A percentile compares a stretch with the other conserved stretches of the same genome.
Conservation (phyloP, 1,284 basidiomycete genomes). For the Naganishia cerealis region DNA sequence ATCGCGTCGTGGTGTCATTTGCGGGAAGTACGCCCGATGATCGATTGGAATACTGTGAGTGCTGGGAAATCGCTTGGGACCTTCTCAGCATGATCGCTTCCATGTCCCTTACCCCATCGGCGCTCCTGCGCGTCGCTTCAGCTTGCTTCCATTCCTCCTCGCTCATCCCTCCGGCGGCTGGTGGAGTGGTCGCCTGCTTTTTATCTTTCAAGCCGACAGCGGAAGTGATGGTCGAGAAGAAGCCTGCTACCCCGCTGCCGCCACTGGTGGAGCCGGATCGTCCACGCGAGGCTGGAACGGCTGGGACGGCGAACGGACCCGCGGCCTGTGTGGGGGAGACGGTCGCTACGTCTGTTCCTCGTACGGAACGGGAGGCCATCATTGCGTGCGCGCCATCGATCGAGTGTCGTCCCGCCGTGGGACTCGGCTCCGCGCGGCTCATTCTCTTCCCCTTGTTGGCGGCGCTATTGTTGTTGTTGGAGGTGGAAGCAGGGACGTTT, state of each 20-base stretch:
- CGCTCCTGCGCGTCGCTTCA: constrained; percentile 44
- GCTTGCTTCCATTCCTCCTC: constrained; percentile 46
- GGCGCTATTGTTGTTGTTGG: not conserved
- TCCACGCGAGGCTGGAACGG: constrained; percentile 40
- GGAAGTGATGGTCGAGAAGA: constrained; percentile 38
- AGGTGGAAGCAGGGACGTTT: constrained; percentile 12
- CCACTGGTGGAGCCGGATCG: not conserved
- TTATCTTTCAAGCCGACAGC: constrained; percentile 43
- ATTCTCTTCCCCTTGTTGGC: not conserved
- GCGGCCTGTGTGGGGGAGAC: constrained; percentile 68
- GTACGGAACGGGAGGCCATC: constrained; percentile 55
- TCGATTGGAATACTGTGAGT: constrained; percentile 21
- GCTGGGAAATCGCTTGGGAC: constrained; percentile 31
- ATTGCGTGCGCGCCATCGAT: constrained; percentile 54
- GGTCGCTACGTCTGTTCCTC: constrained; percentile 46
- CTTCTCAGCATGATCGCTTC: constrained; percentile 44
- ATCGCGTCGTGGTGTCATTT: not conserved
- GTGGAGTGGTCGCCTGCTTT: constrained; percentile 22
- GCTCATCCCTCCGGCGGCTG: constrained; percentile 10
- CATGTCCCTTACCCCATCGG: constrained; percentile 50
- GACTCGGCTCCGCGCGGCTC: constrained; percentile 18
- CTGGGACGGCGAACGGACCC: constrained; percentile 66
- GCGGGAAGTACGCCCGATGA: not conserved
- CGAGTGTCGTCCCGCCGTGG: constrained; percentile 52
- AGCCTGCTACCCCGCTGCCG: constrained; percentile 40